Base-by-base conservation (phyloP, 2,329 filamentous ascomycete genomes). In the Paradendryphiella salina region DNA sequence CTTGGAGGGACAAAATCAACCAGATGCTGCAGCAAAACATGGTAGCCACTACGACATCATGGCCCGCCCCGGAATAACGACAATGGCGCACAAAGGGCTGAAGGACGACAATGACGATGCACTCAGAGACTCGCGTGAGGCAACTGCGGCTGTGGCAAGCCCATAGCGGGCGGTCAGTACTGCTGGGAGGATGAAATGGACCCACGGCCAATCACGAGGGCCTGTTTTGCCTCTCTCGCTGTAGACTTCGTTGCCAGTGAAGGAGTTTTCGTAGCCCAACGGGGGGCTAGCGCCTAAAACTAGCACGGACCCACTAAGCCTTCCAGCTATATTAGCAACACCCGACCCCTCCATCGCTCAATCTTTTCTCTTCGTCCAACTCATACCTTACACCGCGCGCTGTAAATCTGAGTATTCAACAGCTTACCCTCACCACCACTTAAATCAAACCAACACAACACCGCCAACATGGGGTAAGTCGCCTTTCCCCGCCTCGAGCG, bases 381-480 rank as follows among this genome's bases (percentile, higher is more conserved):
- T 52, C 50, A 52, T 52, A 52, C 50, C 50, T 52, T 52, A 52
- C 50, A 49, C 45, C 50, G 45, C 45, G 50, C 50, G 49, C 45
- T 49, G 50, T 52, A 52, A 49, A 52, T 43, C 50, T 52, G 50
- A 52, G 50, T 52, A 52, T 61, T 65, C 54, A 70, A 51, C 46
- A 51, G 67, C 67, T 67, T 70, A 61, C 61, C 54, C 57, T 64
- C 65, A 69, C 61, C 65, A 66, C 61, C 63, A 66, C 50, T 45
- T 52, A 49, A 59, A 55, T 40, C 45, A 56, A 57, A 50, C 52
- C 57, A 65, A 59, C 56, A 67, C 61, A 74, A 61, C 75, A 76
- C 79, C 77, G 73, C 74, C 77, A 83, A 57, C 75, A 85, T 85
- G 83, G 83, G 82, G 82, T 85, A 77, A 75, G 82, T 79, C 50